phyloP scores from a whole-genome alignment of 2,329 filamentous ascomycete genomes.

The Aspergillus bombycis region DNA sequence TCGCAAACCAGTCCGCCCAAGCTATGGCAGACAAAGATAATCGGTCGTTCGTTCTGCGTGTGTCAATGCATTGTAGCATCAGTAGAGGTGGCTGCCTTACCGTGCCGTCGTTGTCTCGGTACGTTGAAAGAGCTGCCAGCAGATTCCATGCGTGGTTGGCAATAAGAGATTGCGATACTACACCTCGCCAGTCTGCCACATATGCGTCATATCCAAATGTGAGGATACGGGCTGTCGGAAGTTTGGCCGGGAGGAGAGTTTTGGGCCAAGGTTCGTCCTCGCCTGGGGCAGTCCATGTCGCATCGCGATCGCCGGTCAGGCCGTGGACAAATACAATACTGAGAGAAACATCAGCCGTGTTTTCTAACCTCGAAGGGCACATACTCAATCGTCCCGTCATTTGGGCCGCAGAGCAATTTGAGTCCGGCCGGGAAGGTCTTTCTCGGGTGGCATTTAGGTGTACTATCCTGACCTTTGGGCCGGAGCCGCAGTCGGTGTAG shows the following conservation, averaged over 20 bases:
- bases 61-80: background rate
- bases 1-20: conserved; percentile 40
- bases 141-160: background rate
- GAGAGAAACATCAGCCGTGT: background rate
- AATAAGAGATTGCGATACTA: background rate
- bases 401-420: background rate
- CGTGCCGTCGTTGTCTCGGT: background rate
- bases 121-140: conserved; percentile 21
- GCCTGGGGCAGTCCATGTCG: conserved; percentile 20
- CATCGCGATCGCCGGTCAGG: conserved; percentile 21
- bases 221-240: conserved; percentile 14
- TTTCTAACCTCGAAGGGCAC: background rate
- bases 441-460: background rate
- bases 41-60: conserved; percentile 6
- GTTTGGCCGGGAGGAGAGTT: conserved; percentile 15
- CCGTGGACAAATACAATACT: conserved; percentile 20
- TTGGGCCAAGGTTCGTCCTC: conserved; percentile 16
- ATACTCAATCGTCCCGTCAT: background rate
- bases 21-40: conserved; percentile 34
- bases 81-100: background rate
- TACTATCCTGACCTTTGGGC: background rate
- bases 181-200: conserved; percentile 4
- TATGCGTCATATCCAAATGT: conserved; percentile 22
- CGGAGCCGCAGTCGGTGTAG: background rate
- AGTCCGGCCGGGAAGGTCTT: background rate